A percentile compares a stretch with the other conserved stretches of the same genome.
Evolutionary conservation across 192 early-diverging fungal species (phyloP).

Genomic region (Mortierella antarctica): DNA sequence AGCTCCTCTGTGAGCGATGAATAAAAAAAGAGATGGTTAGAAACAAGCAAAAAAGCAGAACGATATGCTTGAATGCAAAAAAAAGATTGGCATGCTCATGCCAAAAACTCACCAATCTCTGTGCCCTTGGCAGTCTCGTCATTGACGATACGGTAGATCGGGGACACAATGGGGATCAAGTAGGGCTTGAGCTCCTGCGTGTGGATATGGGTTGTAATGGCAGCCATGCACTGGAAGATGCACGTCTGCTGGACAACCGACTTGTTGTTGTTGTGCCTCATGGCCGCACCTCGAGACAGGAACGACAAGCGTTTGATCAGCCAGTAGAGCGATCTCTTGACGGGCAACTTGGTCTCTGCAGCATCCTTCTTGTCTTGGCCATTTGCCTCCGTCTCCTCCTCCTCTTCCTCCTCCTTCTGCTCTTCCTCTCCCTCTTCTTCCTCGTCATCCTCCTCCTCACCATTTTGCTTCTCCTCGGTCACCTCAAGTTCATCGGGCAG

Average conservation of each 20-base stretch:
- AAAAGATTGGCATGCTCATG: neutral
- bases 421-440: constrained; percentile 58
- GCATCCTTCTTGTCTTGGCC: constrained; percentile 28
- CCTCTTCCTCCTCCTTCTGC: constrained; percentile 47
- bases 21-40: neutral
- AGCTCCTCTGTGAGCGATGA: constrained; percentile 67
- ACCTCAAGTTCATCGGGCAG: constrained; percentile 31
- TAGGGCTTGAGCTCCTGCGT: constrained; percentile 68
- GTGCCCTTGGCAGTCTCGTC: constrained; percentile 74
- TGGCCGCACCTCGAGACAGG: constrained; percentile 69
- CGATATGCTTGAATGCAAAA: neutral
- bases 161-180: constrained; percentile 76
- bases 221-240: constrained; percentile 95
- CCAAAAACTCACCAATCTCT: constrained; percentile 64
- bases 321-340: constrained; percentile 64
- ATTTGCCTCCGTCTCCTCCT: constrained; percentile 46
- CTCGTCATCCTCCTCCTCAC: constrained; percentile 44
- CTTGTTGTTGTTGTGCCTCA: constrained; percentile 51
- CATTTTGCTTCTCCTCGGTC: constrained; percentile 1
- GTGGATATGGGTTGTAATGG: constrained; percentile 77
- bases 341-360: constrained; percentile 26
- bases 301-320: constrained; percentile 72
- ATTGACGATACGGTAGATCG: constrained; percentile 84
- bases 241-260: constrained; percentile 70
- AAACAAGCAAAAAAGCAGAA: neutral